phyloP scores from a whole-genome alignment of 371 early-diverging fungal species.

The Syncephalastrum contaminatum region DNA sequence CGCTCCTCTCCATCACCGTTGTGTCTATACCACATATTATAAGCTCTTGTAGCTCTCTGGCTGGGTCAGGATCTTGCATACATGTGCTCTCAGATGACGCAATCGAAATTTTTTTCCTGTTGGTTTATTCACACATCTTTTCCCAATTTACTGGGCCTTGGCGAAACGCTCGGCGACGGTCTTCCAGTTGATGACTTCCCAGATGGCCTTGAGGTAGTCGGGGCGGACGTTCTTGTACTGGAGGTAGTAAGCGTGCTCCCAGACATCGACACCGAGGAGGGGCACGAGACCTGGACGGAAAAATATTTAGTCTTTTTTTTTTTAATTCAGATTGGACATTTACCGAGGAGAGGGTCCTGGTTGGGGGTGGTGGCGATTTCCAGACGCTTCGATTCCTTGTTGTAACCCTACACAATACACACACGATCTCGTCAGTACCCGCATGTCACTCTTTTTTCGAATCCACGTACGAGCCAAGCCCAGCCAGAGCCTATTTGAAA shows the following conservation, averaged over 20 bases:
- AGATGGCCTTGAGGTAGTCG: slow-evolving; percentile 93
- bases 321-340: slow-evolving; percentile 12
- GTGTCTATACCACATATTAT: no score
- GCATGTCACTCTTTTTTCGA: slow-evolving; percentile 1
- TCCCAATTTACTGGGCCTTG: slow-evolving; percentile 45
- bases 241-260: slow-evolving; percentile 99
- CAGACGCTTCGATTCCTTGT: slow-evolving; percentile 74
- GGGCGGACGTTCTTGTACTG: slow-evolving; percentile 97
- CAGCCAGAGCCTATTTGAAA: slow-evolving; percentile 81
- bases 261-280: slow-evolving; percentile 94
- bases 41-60: no score
- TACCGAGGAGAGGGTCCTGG: slow-evolving; percentile 87
- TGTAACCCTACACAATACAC: slow-evolving; percentile 62
- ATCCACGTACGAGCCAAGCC: slow-evolving; percentile 88
- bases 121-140: no score
- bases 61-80: no score
- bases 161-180: slow-evolving; percentile 82
- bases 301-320: slow-evolving; percentile 8
- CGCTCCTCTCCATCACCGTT: no score
- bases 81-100: no score
- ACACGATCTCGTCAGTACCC: background rate
- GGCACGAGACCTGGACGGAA: slow-evolving; percentile 62
- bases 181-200: slow-evolving; percentile 99
- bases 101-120: no score
- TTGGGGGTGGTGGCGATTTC: slow-evolving; percentile 91